Evolutionary conservation across 345 rosid species (phyloP), one percentile per base, ranked within the genome.

Genomic region (Populus ilicifolia): DNA sequence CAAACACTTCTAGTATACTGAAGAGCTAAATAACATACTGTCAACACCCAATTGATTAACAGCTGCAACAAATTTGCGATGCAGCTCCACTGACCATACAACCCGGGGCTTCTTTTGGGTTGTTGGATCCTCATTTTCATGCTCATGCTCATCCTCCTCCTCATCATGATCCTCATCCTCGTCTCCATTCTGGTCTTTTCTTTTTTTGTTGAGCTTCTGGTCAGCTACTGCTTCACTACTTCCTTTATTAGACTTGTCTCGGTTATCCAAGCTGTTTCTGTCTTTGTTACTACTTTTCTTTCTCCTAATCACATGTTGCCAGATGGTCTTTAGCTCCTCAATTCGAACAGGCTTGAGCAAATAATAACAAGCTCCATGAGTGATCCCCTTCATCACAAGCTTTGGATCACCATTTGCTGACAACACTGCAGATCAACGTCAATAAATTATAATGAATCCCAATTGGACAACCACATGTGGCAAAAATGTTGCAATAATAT

Each of bases 351-450:
- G 85, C 71, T 82, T 82, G 71, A 82, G 74, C 76, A 82, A 78
- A 67, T 82, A 82, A 54, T 82, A 82, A 78, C 85, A 82, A 71
- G 85, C 85, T 54, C 85, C 85, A 71, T 82, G 85, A 71, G 77
- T 78, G n/a, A 82, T 82, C 75, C 85, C 85, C 67, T 82, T 82
- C 85, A 82, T 82, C 74, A 82, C 85, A 44, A 82, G 79, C 70
- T 82, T 82, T 11, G 85, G 85, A 75, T 82, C 85, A 71, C 85
- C 48, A 44, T 82, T 75, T 35, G 79, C 85, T 7, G 85, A 82
- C 76, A 82, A 67, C 85, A 82, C 85, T 82, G 62, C 79, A 74
- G 2, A 39, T 70, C 71, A 66, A 56, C 11, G 4, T 48, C 41
- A 46, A 48, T 71, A 23, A 38, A 36, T 38, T 30, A 65, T 36